These are phyloP conservation scores for Boletus reticulatus DNA, from an alignment of 768 basidiomycete genomes.

Conservation along the genomic window DNA sequence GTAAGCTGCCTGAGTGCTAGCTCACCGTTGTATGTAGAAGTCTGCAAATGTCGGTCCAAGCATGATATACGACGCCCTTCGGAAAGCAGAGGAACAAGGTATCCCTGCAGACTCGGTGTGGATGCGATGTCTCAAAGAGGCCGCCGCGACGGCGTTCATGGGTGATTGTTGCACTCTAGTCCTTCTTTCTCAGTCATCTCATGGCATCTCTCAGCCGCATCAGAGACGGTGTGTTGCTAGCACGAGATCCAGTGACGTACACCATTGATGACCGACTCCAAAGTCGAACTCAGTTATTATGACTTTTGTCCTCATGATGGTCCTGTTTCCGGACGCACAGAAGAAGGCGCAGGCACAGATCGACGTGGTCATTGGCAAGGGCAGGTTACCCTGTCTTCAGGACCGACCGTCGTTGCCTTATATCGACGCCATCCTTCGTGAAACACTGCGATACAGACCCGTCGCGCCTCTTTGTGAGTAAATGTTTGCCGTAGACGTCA, in stretches of 20 bases:
- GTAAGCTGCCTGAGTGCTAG: not conserved
- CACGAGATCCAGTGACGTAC: not conserved
- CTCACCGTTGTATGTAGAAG: slow-evolving; percentile 1
- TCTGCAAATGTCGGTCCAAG: not conserved
- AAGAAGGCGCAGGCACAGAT: slow-evolving; percentile 15
- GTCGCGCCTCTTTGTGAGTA: slow-evolving; percentile 11
- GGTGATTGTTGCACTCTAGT: not conserved
- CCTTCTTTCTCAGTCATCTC: not conserved
- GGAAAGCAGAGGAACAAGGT: not conserved
- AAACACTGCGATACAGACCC: slow-evolving; percentile 7
- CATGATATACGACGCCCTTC: slow-evolving; percentile 10
- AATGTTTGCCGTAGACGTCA: not conserved
- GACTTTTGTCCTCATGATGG: slow-evolving; percentile 10
- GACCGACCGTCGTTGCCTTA: slow-evolving; percentile 13
- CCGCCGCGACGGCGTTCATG: slow-evolving; percentile 13
- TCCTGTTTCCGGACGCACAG: slow-evolving; percentile 6
- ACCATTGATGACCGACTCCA: not conserved
- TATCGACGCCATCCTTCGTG: slow-evolving; percentile 12
- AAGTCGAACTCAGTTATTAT: slow-evolving; percentile 23
- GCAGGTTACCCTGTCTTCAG: slow-evolving; percentile 3
- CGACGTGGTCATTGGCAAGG: slow-evolving; percentile 1
- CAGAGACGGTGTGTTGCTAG: slow-evolving; percentile 14
- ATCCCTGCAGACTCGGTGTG: not conserved
- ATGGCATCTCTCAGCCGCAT: not conserved
- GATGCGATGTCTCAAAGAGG: slow-evolving; percentile 6